Evolutionary conservation across 2,329 filamentous ascomycete genomes (phyloP).

Genomic region (Sporothrix variecibatus): DNA sequence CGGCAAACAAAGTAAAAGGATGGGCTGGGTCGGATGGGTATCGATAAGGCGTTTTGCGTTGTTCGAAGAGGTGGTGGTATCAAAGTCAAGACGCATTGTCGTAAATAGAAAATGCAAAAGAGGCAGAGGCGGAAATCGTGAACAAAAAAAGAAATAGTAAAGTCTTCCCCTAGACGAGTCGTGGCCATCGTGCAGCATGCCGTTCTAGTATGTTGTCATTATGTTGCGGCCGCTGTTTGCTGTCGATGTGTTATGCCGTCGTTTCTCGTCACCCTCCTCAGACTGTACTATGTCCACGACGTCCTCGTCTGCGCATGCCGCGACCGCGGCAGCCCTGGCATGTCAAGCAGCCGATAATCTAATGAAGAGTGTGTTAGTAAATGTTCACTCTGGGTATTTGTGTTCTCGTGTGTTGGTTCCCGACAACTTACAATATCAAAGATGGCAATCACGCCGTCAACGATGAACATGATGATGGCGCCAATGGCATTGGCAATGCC

Average conservation of each 20-base stretch:
- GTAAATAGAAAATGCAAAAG: constrained; percentile 18
- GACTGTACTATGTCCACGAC: constrained; percentile 7
- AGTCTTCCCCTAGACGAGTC: background rate
- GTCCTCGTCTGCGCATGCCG: constrained; percentile 30
- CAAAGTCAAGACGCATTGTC: background rate
- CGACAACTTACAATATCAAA: constrained; percentile 51
- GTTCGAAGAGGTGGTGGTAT: background rate
- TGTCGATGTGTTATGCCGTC: background rate
- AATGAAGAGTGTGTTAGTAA: background rate
- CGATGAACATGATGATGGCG: constrained; percentile 64
- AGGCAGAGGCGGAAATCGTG: background rate
- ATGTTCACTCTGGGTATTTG: background rate
- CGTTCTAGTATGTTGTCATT: background rate
- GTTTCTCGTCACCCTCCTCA: constrained; percentile 19
- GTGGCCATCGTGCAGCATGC: background rate
- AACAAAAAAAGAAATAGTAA: background rate
- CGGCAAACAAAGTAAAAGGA: background rate
- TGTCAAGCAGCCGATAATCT: constrained; percentile 65
- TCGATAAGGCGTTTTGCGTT: constrained; percentile 2
- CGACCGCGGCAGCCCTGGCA: constrained; percentile 49
- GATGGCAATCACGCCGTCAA: constrained; percentile 66
- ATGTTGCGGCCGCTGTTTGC: background rate
- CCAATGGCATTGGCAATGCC: constrained; percentile 69
- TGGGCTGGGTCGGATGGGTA: background rate
- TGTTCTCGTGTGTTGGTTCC: background rate